Percentiles rank a stretch among this genome's conserved stretches.
Evolutionary conservation across 1,139 yeast species (phyloP).

Genomic region (Ogataea hybrid): DNA sequence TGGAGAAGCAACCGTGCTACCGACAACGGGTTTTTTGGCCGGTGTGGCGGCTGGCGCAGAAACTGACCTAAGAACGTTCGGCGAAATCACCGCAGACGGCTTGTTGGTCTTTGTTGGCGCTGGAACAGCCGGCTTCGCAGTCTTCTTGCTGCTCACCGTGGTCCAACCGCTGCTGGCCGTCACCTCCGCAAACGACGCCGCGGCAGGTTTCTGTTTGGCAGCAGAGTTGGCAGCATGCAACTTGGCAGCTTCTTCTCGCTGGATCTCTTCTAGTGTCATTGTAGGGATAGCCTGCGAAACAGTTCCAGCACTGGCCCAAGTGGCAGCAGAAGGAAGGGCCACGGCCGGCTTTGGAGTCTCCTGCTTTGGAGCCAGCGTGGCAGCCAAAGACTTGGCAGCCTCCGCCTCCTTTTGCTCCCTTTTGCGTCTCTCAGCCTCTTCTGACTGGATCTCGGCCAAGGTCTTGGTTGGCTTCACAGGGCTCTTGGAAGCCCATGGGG

Average conservation of each 20-base stretch:
- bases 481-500: constrained; percentile 54
- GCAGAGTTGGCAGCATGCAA: constrained; percentile 21
- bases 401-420: constrained; percentile 1
- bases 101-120: constrained; percentile 9
- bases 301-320: constrained; percentile 12
- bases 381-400: background rate
- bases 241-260: constrained; percentile 27
- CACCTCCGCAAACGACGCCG: constrained; percentile 36
- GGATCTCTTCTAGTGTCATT: constrained; percentile 30
- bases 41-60: constrained; percentile 30
- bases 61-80: constrained; percentile 26
- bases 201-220: constrained; percentile 15
- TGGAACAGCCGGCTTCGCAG: constrained; percentile 26
- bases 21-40: constrained; percentile 17
- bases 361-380: background rate
- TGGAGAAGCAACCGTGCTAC: constrained; percentile 20
- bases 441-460: constrained; percentile 30
- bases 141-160: constrained; percentile 37
- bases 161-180: constrained; percentile 42
- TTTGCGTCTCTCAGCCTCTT: constrained; percentile 5
- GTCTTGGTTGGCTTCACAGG: constrained; percentile 48
- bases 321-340: constrained; percentile 5
- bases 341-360: constrained; percentile 1
- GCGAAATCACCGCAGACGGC: constrained; percentile 20
- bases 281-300: constrained; percentile 22